Evolutionary conservation across 345 rosid genomes (phyloP).

Genomic region (Gossypium longicalyx): DNA sequence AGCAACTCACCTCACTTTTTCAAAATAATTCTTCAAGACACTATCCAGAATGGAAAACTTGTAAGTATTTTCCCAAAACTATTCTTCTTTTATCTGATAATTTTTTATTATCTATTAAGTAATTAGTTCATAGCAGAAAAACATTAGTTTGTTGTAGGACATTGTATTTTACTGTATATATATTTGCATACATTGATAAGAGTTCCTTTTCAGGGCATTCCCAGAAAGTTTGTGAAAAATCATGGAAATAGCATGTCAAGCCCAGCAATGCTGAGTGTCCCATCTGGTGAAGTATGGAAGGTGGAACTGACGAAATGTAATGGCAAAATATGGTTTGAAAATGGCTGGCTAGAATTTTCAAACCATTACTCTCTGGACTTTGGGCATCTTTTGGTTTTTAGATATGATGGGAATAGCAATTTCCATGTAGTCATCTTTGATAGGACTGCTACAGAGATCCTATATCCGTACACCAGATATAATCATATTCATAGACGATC

Average conservation of each 20-base stretch:
- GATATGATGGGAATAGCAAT: conserved; percentile 17
- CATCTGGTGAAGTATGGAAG: conserved; percentile 9
- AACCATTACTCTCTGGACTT: conserved; percentile 3
- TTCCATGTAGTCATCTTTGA: conserved; percentile 26
- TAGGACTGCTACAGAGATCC: conserved; percentile 19
- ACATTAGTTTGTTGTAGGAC: neutral
- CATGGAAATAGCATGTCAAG: conserved; percentile 2
- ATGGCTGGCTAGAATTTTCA: conserved; percentile 24
- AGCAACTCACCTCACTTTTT: neutral
- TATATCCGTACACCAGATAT: conserved; percentile 13
- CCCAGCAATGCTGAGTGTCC: conserved; percentile 9
- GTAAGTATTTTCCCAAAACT: neutral
- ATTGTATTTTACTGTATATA: neutral
- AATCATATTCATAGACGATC: neutral
- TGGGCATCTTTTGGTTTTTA: conserved; percentile 20
- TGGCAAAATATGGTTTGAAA: conserved; percentile 15
- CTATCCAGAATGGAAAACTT: neutral
- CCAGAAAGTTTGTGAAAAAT: neutral
- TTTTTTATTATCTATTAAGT: neutral
- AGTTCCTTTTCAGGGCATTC: neutral
- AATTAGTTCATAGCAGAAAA: neutral
- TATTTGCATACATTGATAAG: neutral
- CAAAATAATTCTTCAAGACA: neutral
- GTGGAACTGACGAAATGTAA: conserved; percentile 1
- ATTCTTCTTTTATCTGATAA: neutral